Evolutionary conservation across 805 yeast species (phyloP).

Genomic region (Saccharomycopsis oosterbeekiorum): DNA sequence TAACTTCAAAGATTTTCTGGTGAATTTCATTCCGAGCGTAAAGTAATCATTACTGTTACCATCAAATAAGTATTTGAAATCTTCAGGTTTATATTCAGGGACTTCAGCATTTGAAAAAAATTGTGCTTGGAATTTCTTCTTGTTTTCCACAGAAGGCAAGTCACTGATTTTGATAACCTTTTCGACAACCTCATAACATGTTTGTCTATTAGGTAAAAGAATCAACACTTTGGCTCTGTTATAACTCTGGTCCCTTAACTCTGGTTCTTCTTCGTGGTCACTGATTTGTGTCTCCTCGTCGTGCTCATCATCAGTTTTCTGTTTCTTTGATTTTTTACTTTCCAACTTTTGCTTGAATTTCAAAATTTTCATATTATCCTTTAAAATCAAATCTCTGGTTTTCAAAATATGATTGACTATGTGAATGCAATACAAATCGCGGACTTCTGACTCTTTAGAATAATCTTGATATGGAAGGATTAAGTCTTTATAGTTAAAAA

Average conservation of each 20-base stretch:
- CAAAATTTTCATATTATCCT: conserved; percentile 55
- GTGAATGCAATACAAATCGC: conserved; percentile 60
- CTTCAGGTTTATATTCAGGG: conserved; percentile 62
- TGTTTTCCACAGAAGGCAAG: conserved; percentile 70
- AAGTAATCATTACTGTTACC: conserved; percentile 92
- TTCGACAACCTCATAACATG: conserved; percentile 60
- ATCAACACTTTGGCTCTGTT: conserved; percentile 85
- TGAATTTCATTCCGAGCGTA: conserved; percentile 81
- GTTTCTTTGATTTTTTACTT: background rate
- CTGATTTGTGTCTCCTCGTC: background rate
- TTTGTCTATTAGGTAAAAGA: conserved; percentile 73
- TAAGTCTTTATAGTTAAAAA: conserved; percentile 67
- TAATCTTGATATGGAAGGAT: conserved; percentile 45
- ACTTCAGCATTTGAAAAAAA: conserved; percentile 38
- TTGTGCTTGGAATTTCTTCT: conserved; percentile 61
- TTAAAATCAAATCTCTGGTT: conserved; percentile 76
- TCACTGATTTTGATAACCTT: conserved; percentile 54
- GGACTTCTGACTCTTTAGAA: conserved; percentile 43
- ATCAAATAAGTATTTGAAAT: conserved; percentile 66
- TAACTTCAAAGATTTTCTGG: conserved; percentile 76
- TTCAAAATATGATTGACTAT: conserved; percentile 73
- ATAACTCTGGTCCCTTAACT: conserved; percentile 86
- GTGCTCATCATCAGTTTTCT: background rate
- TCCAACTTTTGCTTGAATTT: conserved; percentile 31
- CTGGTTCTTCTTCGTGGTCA: conserved; percentile 37